phyloP scores from a whole-genome alignment of 2,329 filamentous ascomycete genomes.

The Gaeumannomyces sp. region DNA sequence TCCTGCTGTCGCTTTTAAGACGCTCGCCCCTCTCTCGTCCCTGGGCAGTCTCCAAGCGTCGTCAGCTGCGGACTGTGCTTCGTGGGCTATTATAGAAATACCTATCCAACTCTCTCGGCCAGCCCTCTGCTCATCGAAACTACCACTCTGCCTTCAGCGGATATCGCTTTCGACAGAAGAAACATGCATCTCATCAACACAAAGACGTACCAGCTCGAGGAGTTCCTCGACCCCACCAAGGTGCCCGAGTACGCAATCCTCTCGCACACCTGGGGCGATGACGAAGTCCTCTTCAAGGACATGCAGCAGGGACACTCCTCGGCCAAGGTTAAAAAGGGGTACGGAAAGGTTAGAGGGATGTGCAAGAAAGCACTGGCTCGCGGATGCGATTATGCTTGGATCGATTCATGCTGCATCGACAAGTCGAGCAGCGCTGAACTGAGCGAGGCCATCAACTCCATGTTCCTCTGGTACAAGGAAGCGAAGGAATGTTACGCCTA shows the following conservation, averaged over 20 bases:
- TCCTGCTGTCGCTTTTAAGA: too few relatives aligned
- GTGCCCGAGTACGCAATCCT: conserved; percentile 16
- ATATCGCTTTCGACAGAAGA: too few relatives aligned
- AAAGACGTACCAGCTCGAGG: conserved; percentile 6
- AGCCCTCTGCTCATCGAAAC: too few relatives aligned
- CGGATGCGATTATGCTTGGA: conserved; percentile 13
- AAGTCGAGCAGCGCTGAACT: conserved; percentile 15
- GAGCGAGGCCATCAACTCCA: conserved; percentile 17
- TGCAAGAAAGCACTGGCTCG: conserved; percentile 2
- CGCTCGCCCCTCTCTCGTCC: too few relatives aligned
- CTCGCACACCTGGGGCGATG: conserved; percentile 16
- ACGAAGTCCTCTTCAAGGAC: conserved; percentile 12
- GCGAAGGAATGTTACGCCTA: conserved; percentile 13
- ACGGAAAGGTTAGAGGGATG: conserved; percentile 9
- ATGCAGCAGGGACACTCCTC: neutral
- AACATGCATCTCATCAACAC: conserved; percentile 11
- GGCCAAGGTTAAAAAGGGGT: conserved; percentile 1
- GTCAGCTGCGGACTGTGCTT: too few relatives aligned
- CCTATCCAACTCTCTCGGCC: too few relatives aligned
- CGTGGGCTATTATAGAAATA: too few relatives aligned
- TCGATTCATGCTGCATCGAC: conserved; percentile 19
- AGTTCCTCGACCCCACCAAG: neutral
- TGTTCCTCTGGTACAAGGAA: conserved; percentile 16
- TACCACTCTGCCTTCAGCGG: too few relatives aligned
- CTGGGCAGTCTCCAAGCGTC: too few relatives aligned